Evolutionary conservation across 441 rosid species (phyloP).

Genomic region (Daphne laureola): DNA sequence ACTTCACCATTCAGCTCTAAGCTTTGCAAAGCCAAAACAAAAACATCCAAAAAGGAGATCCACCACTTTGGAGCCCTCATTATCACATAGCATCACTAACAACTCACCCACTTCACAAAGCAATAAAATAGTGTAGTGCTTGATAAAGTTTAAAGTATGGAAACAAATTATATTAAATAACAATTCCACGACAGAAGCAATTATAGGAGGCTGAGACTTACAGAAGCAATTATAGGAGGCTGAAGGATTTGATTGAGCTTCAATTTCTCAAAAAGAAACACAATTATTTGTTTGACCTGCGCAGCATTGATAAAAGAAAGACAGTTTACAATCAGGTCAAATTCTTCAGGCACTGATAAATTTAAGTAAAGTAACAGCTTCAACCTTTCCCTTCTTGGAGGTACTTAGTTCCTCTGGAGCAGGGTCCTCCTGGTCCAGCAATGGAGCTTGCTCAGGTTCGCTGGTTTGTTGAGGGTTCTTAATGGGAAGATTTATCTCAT

Average conservation of each 20-base stretch:
- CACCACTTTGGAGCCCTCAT: too few species aligned
- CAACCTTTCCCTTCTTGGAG: conserved; percentile 51
- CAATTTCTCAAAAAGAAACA: conserved; percentile 57
- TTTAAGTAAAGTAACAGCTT: conserved; percentile 9
- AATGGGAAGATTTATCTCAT: conserved; percentile 41
- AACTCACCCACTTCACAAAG: neutral
- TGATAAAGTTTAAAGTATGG: too few species aligned
- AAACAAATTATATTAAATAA: too few species aligned
- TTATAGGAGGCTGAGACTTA: conserved; percentile 27
- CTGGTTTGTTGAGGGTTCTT: conserved; percentile 40
- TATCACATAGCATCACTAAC: too few species aligned
- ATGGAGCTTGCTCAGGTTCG: conserved; percentile 54
- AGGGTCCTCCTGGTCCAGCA: conserved; percentile 37
- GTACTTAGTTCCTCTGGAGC: conserved; percentile 24
- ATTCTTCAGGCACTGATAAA: conserved; percentile 4
- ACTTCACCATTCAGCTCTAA: too few species aligned
- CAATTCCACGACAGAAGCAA: neutral
- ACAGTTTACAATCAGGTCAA: neutral
- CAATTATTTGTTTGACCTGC: conserved; percentile 50
- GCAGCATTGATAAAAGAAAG: conserved; percentile 13
- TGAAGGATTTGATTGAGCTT: conserved; percentile 93
- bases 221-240: conserved; percentile 92
- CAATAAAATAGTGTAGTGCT: neutral
- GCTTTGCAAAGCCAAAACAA: too few species aligned
- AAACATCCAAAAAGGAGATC: too few species aligned